Percentiles rank a stretch among this genome's conserved stretches.
These are phyloP conservation scores for Mortierella sp. DNA, from an alignment of 371 early-diverging fungal species.

Conservation along the genomic window DNA sequence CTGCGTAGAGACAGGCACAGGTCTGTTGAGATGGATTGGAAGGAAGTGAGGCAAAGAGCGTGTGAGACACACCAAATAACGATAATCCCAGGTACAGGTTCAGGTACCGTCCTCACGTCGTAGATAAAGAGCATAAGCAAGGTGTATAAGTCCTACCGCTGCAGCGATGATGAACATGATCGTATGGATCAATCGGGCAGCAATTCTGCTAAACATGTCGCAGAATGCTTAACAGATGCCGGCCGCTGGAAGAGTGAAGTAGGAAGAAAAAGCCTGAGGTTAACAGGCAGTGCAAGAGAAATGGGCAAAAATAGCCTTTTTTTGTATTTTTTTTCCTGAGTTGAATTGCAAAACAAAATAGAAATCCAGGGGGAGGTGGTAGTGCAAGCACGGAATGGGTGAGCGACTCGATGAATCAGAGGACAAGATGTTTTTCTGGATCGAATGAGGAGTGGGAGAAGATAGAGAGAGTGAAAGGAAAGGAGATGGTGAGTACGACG, in stretches of 20 bases:
- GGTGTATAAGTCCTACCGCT: slow-evolving; percentile 15
- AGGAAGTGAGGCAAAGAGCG: background rate
- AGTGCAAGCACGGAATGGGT: too few relatives aligned
- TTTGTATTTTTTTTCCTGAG: too few relatives aligned
- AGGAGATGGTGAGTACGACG: slow-evolving; percentile 1
- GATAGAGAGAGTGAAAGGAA: background rate
- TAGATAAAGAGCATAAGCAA: background rate
- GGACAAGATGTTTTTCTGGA: too few relatives aligned
- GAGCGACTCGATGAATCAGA: background rate
- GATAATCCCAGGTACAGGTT: background rate
- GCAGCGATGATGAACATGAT: slow-evolving; percentile 35
- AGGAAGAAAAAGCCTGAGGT: background rate
- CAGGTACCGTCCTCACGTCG: background rate
- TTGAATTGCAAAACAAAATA: too few relatives aligned
- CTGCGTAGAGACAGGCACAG: slow-evolving; percentile 26
- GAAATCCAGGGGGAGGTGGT: too few relatives aligned
- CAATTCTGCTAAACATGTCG: slow-evolving; percentile 32
- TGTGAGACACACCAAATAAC: background rate
- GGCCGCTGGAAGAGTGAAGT: background rate
- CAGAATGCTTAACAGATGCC: background rate
- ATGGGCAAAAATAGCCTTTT: background rate
- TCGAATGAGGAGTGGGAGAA: background rate
- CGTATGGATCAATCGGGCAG: slow-evolving; percentile 29
- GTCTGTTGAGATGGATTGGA: slow-evolving; percentile 13
- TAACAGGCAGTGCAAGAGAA: background rate